Percentiles rank a stretch among this genome's conserved stretches.
Evolutionary conservation across 768 basidiomycete species (phyloP).

Genomic region (Tephrocybe sp.): DNA sequence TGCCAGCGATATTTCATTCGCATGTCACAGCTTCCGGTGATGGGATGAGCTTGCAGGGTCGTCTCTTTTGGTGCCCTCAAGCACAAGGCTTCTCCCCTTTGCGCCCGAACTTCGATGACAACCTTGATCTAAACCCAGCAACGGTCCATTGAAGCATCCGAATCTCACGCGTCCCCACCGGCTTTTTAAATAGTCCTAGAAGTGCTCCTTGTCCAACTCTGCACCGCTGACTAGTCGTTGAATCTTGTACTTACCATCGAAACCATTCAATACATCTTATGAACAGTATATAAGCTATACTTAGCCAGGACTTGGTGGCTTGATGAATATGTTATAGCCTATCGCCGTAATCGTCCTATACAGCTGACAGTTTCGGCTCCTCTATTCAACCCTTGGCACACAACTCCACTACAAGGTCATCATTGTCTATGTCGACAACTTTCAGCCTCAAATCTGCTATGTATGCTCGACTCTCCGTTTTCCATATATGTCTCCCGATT

Average conservation of each 20-base stretch:
- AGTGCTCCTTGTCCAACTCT: slow-evolving; percentile 1
- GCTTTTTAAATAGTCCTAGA: slow-evolving; percentile 10
- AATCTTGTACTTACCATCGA: too few species aligned
- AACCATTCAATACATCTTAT: not conserved
- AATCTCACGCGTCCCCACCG: slow-evolving; percentile 19
- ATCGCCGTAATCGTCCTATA: slow-evolving; percentile 1
- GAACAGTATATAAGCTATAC: not conserved
- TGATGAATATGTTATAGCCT: not conserved
- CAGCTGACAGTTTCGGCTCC: slow-evolving; percentile 1
- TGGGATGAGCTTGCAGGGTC: slow-evolving; percentile 19
- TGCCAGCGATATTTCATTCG: slow-evolving; percentile 5
- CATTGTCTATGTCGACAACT: too few species aligned
- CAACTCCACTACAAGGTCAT: not conserved
- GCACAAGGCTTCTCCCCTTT: slow-evolving; percentile 17
- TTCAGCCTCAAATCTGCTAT: not conserved
- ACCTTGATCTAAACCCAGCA: slow-evolving; percentile 30
- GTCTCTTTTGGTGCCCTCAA: slow-evolving; percentile 22
- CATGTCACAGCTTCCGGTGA: slow-evolving; percentile 2
- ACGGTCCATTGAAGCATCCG: slow-evolving; percentile 11
- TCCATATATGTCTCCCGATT: slow-evolving; percentile 1
- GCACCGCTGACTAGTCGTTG: not conserved
- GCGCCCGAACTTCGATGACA: slow-evolving; percentile 24
- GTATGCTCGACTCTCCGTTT: not conserved
- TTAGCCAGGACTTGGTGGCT: not conserved
- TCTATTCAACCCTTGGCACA: slow-evolving; percentile 6